A percentile compares a stretch with the other conserved stretches of the same genome.
Conservation (phyloP, 108 stramenopile species). For the Chaetoceros muelleri region DNA sequence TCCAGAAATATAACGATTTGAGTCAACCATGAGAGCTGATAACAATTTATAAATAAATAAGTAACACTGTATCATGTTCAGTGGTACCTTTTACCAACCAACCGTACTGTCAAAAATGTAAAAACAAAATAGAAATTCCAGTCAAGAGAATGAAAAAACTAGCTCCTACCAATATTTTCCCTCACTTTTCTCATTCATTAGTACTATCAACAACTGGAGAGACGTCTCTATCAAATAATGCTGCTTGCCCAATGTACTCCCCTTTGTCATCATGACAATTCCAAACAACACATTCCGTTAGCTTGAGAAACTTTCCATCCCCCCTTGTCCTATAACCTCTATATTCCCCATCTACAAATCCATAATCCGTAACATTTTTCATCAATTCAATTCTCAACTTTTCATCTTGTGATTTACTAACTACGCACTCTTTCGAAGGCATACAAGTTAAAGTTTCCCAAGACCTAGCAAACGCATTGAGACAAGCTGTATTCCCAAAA, state of each 20-base stretch:
- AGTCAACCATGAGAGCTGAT: too few species aligned
- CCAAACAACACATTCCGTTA: not conserved
- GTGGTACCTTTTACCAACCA: too few species aligned
- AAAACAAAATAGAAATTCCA: too few species aligned
- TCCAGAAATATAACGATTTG: too few species aligned
- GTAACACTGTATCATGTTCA: too few species aligned
- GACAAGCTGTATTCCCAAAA: not conserved
- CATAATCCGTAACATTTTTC: not conserved
- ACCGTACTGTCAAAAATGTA: too few species aligned
- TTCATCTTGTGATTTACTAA: not conserved
- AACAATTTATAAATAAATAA: too few species aligned
- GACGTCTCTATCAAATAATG: not conserved
- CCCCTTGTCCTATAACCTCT: not conserved
- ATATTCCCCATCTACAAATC: not conserved
- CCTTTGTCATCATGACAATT: not conserved
- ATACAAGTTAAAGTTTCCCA: not conserved
- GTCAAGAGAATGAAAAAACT: too few species aligned
- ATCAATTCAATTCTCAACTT: not conserved
- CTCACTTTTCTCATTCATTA: not conserved
- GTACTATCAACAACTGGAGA: not conserved
- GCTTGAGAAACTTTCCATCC: not conserved
- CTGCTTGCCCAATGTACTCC: not conserved
- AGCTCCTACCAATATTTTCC: too few species aligned
- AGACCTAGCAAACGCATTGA: not conserved
- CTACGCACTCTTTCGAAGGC: not conserved